phyloP scores from a whole-genome alignment of 192 early-diverging fungal species.

The Coemansia asiatica region DNA sequence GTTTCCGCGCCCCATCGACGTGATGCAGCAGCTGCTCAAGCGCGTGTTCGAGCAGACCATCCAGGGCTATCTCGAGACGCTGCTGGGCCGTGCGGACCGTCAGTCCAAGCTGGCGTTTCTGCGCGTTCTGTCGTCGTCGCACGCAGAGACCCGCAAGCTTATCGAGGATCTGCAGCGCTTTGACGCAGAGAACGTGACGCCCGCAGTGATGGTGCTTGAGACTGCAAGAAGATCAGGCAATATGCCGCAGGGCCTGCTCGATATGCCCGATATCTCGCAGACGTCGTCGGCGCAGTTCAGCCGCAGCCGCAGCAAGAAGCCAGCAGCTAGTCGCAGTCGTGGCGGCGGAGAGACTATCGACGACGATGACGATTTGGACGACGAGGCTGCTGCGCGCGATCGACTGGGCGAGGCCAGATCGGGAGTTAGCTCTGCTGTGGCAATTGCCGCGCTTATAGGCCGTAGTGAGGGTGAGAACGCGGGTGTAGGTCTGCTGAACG shows the following conservation, averaged over 20 bases:
- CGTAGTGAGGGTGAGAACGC: constrained; percentile 54
- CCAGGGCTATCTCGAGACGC: constrained; percentile 81
- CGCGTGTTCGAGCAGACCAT: constrained; percentile 96
- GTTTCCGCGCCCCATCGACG: constrained; percentile 85
- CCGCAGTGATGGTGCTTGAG: constrained; percentile 51
- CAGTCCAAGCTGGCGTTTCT: constrained; percentile 80
- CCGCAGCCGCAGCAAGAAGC: constrained; percentile 53
- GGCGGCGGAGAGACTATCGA: constrained; percentile 25
- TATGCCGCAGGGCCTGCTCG: constrained; percentile 42
- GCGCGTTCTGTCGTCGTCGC: constrained; percentile 70
- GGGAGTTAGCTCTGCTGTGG: constrained; percentile 46
- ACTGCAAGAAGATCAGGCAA: constrained; percentile 44
- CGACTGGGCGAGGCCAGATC: constrained; percentile 47
- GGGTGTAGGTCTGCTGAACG: constrained; percentile 59
- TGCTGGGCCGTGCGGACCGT: constrained; percentile 69
- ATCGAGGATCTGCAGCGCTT: constrained; percentile 78
- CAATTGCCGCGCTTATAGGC: constrained; percentile 51
- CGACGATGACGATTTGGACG: constrained; percentile 46
- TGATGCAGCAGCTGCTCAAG: constrained; percentile 92
- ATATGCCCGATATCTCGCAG: constrained; percentile 40
- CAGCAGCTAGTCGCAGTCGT: background rate
- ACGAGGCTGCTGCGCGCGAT: constrained; percentile 44
- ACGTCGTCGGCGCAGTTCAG: constrained; percentile 53
- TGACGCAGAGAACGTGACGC: constrained; percentile 64
- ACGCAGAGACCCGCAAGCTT: constrained; percentile 70